Conservation (phyloP, 495 filamentous ascomycete genomes). For the Hypoxylon perforatum region DNA sequence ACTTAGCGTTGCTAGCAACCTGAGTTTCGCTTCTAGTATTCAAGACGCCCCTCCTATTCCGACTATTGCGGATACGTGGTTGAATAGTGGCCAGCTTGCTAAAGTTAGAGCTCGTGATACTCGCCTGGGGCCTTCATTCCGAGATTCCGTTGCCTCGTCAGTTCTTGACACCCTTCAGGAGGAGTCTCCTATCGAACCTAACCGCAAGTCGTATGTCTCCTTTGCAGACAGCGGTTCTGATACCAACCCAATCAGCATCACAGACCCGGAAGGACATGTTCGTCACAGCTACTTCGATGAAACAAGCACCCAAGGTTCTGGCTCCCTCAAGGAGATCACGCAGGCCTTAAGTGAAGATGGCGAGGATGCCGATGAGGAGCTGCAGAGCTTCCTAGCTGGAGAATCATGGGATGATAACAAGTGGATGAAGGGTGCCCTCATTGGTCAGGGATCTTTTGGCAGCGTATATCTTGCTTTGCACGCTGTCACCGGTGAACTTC, state of each 20-base stretch:
- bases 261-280: constrained; percentile 77
- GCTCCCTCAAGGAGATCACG: constrained; percentile 63
- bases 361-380: constrained; percentile 82
- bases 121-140: constrained; percentile 64
- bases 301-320: constrained; percentile 72
- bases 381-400: constrained; percentile 84
- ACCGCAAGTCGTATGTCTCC: constrained; percentile 95
- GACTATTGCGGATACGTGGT: constrained; percentile 94
- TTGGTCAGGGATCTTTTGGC: constrained; percentile 96
- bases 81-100: constrained; percentile 68
- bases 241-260: constrained; percentile 69
- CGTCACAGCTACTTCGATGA: constrained; percentile 88
- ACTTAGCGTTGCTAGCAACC: constrained; percentile 91
- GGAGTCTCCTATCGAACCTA: constrained; percentile 88
- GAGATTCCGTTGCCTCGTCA: constrained; percentile 88
- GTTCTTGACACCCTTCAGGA: constrained; percentile 89
- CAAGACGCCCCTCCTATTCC: constrained; percentile 92
- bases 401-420: constrained; percentile 95
- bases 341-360: constrained; percentile 84
- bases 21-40: constrained; percentile 89
- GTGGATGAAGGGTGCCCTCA: constrained; percentile 99
- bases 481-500: constrained; percentile 94
- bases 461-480: constrained; percentile 97
- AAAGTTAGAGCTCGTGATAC: constrained; percentile 58
- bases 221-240: constrained; percentile 84